Evolutionary conservation across 2,329 filamentous ascomycete species (phyloP).

Genomic region (Colletotrichum sp.): DNA sequence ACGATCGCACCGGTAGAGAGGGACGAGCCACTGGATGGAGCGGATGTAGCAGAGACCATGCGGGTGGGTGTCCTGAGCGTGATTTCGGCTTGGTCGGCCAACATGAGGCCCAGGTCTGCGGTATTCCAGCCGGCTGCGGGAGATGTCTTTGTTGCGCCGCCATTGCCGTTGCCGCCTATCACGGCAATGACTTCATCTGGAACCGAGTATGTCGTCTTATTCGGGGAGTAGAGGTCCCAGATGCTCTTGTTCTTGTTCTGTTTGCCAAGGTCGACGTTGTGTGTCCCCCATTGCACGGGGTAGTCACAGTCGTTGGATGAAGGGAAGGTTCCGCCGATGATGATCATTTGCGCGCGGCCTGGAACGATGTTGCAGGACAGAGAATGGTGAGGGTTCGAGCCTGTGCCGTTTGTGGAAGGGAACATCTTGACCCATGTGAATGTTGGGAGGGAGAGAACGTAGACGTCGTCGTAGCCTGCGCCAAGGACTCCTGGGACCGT

Average conservation of each 20-base stretch:
- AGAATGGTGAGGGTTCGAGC: conserved; percentile 55
- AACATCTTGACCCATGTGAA: conserved; percentile 68
- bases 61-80: conserved; percentile 56
- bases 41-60: conserved; percentile 27
- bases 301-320: conserved; percentile 54
- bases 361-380: conserved; percentile 62
- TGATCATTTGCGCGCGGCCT: conserved; percentile 62
- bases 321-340: conserved; percentile 66
- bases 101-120: conserved; percentile 56
- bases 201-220: conserved; percentile 57
- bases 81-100: conserved; percentile 53
- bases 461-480: conserved; percentile 65
- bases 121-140: conserved; percentile 56
- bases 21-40: background rate
- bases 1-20: conserved; percentile 45
- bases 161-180: conserved; percentile 55
- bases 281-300: conserved; percentile 56
- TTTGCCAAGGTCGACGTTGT: conserved; percentile 59
- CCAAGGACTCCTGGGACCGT: conserved; percentile 45
- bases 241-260: conserved; percentile 48
- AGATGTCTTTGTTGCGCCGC: conserved; percentile 56
- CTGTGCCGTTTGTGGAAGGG: conserved; percentile 42
- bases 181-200: conserved; percentile 53
- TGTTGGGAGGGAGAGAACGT: conserved; percentile 65
- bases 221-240: conserved; percentile 57